Evolutionary conservation across 305 asterid species (phyloP).

Genomic region (Caryopteris hybrid): DNA sequence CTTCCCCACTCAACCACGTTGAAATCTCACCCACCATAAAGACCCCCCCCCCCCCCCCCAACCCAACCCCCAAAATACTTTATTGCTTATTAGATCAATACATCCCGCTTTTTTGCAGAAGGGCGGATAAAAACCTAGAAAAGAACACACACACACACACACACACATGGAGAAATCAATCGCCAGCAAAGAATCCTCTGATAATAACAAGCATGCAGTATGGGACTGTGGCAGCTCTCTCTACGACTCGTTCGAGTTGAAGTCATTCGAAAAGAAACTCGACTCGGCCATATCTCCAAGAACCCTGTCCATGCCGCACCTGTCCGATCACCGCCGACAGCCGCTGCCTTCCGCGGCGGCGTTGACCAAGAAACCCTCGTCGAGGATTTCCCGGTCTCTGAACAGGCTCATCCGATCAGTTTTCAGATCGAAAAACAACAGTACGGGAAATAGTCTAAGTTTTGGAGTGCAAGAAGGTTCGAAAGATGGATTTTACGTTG

Average conservation of each 20-base stretch:
- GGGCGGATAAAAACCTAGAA: not conserved
- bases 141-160: too few relatives aligned
- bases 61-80: too few relatives aligned
- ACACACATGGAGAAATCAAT: not conserved
- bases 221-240: conserved; percentile 89
- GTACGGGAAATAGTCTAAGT: not conserved
- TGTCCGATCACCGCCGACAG: conserved; percentile 29
- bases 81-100: too few relatives aligned
- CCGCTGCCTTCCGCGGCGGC: too few relatives aligned
- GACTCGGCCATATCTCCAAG: conserved; percentile 60
- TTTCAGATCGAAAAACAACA: conserved; percentile 36
- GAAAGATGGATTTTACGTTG: conserved; percentile 35
- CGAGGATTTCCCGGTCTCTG: conserved; percentile 48
- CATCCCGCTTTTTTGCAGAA: too few relatives aligned
- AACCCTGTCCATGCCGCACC: conserved; percentile 67
- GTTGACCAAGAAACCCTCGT: conserved; percentile 38
- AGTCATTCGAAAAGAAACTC: conserved; percentile 58
- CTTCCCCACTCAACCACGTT: too few relatives aligned
- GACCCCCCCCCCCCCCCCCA: not conserved
- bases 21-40: not conserved
- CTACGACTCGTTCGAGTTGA: conserved; percentile 73
- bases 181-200: not conserved
- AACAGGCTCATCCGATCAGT: conserved; percentile 51
- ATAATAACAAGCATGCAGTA: conserved; percentile 9
- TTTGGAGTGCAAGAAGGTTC: too few relatives aligned